A percentile compares a stretch with the other conserved stretches of the same genome.
These are phyloP conservation scores for Hevea brasiliensis DNA, from an alignment of 345 rosid species.

Conservation along the genomic window DNA sequence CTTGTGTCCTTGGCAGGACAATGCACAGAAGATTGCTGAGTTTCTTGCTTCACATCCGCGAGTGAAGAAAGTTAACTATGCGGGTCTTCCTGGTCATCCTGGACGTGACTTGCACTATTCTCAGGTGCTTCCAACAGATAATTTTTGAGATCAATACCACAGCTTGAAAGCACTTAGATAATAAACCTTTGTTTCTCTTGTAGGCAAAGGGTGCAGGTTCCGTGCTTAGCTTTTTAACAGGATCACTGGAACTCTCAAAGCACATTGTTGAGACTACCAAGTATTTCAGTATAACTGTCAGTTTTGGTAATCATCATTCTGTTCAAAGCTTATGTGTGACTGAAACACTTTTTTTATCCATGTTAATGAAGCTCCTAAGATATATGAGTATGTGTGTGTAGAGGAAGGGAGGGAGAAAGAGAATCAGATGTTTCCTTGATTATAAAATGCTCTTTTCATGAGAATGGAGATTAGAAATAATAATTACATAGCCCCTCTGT, in stretches of 20 bases:
- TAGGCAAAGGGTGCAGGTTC: constrained; percentile 98
- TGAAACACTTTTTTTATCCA: background rate
- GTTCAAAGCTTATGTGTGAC: background rate
- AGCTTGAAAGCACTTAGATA: background rate
- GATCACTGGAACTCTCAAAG: constrained; percentile 81
- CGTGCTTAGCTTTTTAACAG: constrained; percentile 91
- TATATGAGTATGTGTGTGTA: background rate
- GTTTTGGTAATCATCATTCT: constrained; percentile 69
- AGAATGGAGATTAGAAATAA: too few species aligned
- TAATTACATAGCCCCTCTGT: too few species aligned
- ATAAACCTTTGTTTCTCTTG: constrained; percentile 11
- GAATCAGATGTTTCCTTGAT: background rate
- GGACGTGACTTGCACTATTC: constrained; percentile 83
- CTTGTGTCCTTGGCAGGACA: constrained; percentile 51
- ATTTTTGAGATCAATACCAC: background rate
- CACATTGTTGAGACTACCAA: constrained; percentile 84
- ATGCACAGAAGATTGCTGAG: constrained; percentile 83
- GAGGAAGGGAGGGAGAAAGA: background rate
- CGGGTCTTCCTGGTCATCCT: constrained; percentile 85
- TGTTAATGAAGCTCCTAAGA: too few species aligned
- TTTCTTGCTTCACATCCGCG: constrained; percentile 76
- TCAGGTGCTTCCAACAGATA: constrained; percentile 49
- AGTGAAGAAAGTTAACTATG: constrained; percentile 82
- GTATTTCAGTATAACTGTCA: constrained; percentile 91
- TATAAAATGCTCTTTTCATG: background rate